A percentile compares a stretch with the other conserved stretches of the same genome.
Evolutionary conservation across 345 rosid genomes (phyloP).

Genomic region (Hibiscus tridactylites): DNA sequence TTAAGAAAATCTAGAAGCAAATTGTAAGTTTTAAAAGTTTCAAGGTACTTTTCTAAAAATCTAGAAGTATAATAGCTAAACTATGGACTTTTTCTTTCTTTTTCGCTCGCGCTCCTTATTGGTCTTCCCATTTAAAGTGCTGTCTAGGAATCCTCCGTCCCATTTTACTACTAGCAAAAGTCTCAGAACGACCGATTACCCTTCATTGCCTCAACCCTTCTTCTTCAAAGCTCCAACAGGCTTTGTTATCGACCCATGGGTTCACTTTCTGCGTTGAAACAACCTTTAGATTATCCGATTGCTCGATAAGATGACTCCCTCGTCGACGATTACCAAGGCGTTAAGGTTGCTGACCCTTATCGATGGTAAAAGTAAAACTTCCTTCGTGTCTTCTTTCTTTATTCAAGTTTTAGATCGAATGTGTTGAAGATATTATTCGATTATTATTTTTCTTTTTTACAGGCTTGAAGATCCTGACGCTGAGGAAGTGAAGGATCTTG

Average conservation of each 20-base stretch:
- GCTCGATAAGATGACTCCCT: conserved; percentile 73
- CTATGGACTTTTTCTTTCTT: no score
- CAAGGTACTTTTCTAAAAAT: no score
- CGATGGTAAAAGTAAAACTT: conserved; percentile 37
- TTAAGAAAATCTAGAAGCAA: no score
- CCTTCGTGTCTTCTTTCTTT: neutral
- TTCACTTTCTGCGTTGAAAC: conserved; percentile 36
- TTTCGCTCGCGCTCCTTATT: neutral
- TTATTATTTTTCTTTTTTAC: no score
- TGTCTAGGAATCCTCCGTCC: neutral
- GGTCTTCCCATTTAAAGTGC: neutral
- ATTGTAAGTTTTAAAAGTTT: no score
- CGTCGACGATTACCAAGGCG: conserved; percentile 65
- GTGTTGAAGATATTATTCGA: neutral
- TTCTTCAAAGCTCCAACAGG: neutral
- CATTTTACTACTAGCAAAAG: neutral
- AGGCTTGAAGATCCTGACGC: conserved; percentile 97
- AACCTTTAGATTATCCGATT: conserved; percentile 42
- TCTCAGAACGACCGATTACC: neutral
- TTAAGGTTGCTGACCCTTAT: no score
- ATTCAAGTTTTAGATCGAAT: neutral
- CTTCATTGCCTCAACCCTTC: neutral
- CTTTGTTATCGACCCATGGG: conserved; percentile 64
- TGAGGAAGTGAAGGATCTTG: conserved; percentile 72
- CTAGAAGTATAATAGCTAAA: no score